phyloP scores from a whole-genome alignment of 257 asterid genomes.

The Solanum ossicruentum region DNA sequence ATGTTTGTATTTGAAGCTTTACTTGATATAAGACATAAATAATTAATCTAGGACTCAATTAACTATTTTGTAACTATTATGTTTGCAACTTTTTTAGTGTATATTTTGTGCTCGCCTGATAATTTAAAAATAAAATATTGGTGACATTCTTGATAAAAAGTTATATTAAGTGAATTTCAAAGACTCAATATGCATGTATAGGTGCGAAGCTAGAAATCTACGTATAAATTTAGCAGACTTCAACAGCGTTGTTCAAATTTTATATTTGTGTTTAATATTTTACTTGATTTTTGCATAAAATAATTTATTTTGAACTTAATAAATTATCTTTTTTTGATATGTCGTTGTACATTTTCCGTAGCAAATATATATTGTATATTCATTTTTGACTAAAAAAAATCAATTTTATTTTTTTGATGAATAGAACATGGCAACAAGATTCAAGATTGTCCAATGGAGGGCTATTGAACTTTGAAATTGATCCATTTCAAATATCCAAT shows the following conservation, averaged over 20 bases:
- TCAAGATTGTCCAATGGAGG: slow-evolving; percentile 6
- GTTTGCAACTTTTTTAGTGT: background rate
- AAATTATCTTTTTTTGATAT: background rate
- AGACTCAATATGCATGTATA: background rate
- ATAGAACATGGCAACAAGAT: slow-evolving; percentile 37
- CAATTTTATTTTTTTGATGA: background rate
- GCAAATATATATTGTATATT: background rate
- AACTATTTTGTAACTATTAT: background rate
- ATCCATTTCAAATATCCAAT: slow-evolving; percentile 7
- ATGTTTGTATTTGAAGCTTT: background rate
- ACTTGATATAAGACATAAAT: too few relatives aligned
- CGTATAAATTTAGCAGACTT: fast-evolving
- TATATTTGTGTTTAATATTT: background rate
- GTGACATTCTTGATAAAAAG: background rate
- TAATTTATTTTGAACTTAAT: too few relatives aligned
- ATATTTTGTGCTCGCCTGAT: background rate
- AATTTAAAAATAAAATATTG: background rate
- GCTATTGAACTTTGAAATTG: slow-evolving; percentile 1
- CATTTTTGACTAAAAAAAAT: background rate
- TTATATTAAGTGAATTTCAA: background rate
- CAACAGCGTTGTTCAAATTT: background rate
- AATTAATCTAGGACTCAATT: too few relatives aligned
- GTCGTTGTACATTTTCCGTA: background rate
- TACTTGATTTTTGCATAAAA: too few relatives aligned
- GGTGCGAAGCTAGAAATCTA: background rate